Conservation (phyloP, 2,329 filamentous ascomycete species). For the Neofusicoccum laricinum region DNA sequence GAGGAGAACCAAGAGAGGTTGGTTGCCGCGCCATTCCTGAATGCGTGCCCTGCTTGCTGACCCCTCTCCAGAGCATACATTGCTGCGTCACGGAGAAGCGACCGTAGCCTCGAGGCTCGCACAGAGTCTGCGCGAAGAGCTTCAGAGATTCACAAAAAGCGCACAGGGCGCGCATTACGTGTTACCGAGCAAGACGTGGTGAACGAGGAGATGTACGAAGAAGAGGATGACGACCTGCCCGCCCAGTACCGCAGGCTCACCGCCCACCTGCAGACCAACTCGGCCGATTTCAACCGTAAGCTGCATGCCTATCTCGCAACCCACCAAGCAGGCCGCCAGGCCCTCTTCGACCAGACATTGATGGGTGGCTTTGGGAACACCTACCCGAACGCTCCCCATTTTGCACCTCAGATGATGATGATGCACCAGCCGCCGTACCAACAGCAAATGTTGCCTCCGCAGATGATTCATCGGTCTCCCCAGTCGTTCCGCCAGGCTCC, state of each 20-base stretch:
- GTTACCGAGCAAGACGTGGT: constrained; percentile 84
- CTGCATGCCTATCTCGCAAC: constrained; percentile 59
- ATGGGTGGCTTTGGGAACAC: constrained; percentile 23
- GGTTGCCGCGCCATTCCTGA: not conserved
- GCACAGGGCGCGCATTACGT: constrained; percentile 77
- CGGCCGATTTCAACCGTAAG: constrained; percentile 60
- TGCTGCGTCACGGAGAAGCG: constrained; percentile 81
- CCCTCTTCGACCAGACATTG: not conserved
- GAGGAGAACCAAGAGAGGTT: constrained; percentile 76
- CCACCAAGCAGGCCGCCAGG: constrained; percentile 50
- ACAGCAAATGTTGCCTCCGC: constrained; percentile 32
- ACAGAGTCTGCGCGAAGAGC: constrained; percentile 83
- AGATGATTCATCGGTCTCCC: constrained; percentile 30
- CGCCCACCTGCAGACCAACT: constrained; percentile 59
- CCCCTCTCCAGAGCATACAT: constrained; percentile 70
- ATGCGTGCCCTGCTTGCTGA: constrained; percentile 18
- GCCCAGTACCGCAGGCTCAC: constrained; percentile 64
- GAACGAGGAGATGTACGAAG: constrained; percentile 95
- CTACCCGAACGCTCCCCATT: constrained; percentile 37
- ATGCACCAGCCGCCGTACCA: constrained; percentile 29
- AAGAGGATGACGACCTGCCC: constrained; percentile 80
- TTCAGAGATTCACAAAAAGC: constrained; percentile 85
- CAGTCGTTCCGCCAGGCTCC: constrained; percentile 21
- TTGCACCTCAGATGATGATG: constrained; percentile 37
- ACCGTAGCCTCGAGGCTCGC: constrained; percentile 82